phyloP scores from a whole-genome alignment of 177 flowering plant genomes.

The Vitis hybrid region DNA sequence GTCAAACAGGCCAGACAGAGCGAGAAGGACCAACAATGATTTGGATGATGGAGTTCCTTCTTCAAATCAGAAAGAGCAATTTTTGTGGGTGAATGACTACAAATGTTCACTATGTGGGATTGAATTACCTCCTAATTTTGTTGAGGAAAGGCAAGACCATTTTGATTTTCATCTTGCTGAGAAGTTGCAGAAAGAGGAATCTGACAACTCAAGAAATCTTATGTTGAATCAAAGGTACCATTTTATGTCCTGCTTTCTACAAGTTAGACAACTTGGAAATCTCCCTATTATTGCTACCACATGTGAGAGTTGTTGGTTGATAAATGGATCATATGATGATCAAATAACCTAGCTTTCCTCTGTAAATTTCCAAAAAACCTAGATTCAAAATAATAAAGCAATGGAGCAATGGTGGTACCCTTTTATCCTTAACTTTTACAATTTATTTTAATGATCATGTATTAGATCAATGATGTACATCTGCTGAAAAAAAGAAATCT shows the following conservation, averaged over 20 bases:
- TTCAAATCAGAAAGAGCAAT: constrained; percentile 18
- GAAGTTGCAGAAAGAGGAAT: constrained; percentile 76
- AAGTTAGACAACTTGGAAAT: neutral
- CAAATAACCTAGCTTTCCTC: too few species aligned
- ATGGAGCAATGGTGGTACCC: too few species aligned
- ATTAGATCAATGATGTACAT: too few species aligned
- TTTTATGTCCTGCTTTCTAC: neutral
- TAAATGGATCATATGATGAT: too few species aligned
- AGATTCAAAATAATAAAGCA: too few species aligned
- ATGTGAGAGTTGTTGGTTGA: too few species aligned
- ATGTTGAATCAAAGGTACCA: constrained; percentile 44
- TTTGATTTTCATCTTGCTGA: constrained; percentile 88
- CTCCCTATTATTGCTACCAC: too few species aligned
- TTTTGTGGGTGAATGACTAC: constrained; percentile 71
- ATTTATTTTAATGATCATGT: too few species aligned
- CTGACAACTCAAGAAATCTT: constrained; percentile 23
- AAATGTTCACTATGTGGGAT: constrained; percentile 82
- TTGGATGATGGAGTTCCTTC: constrained; percentile 23
- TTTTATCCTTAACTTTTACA: too few species aligned
- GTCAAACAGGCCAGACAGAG: constrained; percentile 9
- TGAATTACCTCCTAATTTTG: constrained; percentile 75
- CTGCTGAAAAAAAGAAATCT: too few species aligned
- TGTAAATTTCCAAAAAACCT: too few species aligned
- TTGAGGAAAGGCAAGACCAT: constrained; percentile 90
- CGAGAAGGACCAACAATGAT: constrained; percentile 5